These are phyloP conservation scores for Boletus barrowsii DNA, from an alignment of 768 basidiomycete genomes.

Conservation along the genomic window DNA sequence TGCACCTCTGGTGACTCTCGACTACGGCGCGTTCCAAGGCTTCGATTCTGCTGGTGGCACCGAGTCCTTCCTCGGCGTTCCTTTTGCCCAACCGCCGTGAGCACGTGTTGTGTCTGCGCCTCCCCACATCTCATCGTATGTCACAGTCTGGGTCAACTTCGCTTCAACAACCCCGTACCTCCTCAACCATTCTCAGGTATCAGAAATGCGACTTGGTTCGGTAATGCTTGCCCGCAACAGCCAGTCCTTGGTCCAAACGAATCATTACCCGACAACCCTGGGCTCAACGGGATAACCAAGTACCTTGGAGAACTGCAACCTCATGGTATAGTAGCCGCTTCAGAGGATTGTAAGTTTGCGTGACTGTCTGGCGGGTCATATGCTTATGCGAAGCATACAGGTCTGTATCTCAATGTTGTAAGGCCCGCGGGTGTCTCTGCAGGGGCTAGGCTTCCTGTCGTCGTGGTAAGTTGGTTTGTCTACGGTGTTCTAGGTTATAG, in stretches of 20 bases:
- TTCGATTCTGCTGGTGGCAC: slow-evolving; percentile 3
- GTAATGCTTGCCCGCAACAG: slow-evolving; percentile 44
- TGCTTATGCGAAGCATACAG: slow-evolving; percentile 9
- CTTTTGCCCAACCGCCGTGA: slow-evolving; percentile 1
- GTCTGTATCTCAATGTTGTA: slow-evolving; percentile 22
- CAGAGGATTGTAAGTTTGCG: slow-evolving; percentile 16
- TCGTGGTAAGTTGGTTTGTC: slow-evolving; percentile 14
- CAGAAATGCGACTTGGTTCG: slow-evolving; percentile 6
- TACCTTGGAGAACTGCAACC: slow-evolving; percentile 6
- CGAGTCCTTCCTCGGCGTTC: neutral
- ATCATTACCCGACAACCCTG: neutral
- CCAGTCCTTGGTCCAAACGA: neutral
- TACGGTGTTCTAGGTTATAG: neutral
- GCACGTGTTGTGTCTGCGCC: neutral
- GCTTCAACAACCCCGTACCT: slow-evolving; percentile 15
- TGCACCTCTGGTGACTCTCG: slow-evolving; percentile 10
- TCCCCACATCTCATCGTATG: neutral
- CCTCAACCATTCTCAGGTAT: neutral
- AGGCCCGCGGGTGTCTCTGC: neutral
- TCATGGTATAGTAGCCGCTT: neutral
- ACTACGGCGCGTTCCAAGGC: slow-evolving; percentile 19
- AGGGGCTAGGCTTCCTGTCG: slow-evolving; percentile 16
- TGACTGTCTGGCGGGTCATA: neutral
- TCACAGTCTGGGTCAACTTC: slow-evolving; percentile 15
- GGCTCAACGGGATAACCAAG: neutral